Percentiles rank a stretch among this genome's conserved stretches.
These are phyloP conservation scores for Hortaea werneckii DNA, from an alignment of 2,329 filamentous ascomycete species.

Conservation along the genomic window DNA sequence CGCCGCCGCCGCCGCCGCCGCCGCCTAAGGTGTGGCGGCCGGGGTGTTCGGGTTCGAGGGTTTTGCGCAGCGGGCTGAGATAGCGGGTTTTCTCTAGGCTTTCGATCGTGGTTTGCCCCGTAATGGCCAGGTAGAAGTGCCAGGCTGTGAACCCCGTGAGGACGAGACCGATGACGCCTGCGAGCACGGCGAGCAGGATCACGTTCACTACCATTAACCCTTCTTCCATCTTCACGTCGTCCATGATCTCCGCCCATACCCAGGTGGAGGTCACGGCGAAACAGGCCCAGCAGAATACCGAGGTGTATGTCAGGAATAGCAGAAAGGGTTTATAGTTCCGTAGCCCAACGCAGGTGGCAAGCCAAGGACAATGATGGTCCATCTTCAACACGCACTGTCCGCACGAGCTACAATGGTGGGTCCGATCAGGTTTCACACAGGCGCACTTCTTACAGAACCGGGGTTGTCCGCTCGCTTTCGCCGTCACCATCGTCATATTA, in stretches of 20 bases:
- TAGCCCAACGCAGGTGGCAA: conserved; percentile 88
- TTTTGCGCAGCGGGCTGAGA: conserved; percentile 65
- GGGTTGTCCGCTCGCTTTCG: conserved; percentile 64
- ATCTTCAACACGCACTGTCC: conserved; percentile 94
- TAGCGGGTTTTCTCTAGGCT: conserved; percentile 94
- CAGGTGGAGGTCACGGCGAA: conserved; percentile 70
- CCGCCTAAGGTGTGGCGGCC: conserved; percentile 31
- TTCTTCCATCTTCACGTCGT: conserved; percentile 60
- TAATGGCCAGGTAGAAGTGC: conserved; percentile 73
- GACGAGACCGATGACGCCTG: conserved; percentile 84
- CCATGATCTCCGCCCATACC: conserved; percentile 76
- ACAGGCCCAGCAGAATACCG: conserved; percentile 70
- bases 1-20: background rate
- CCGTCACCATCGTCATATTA: conserved; percentile 62
- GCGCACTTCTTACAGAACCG: conserved; percentile 98
- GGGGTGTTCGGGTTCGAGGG: conserved; percentile 45
- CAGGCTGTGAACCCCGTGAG: conserved; percentile 81
- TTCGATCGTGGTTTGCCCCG: conserved; percentile 88
- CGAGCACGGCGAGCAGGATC: conserved; percentile 74
- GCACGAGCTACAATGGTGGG: conserved; percentile 95
- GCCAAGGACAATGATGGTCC: conserved; percentile 98
- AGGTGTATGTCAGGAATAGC: conserved; percentile 82
- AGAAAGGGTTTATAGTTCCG: conserved; percentile 94
- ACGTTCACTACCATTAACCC: conserved; percentile 75
- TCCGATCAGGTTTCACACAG: conserved; percentile 83